These are phyloP conservation scores for Citrus maxima DNA, from an alignment of 345 rosid species.

Conservation along the genomic window DNA sequence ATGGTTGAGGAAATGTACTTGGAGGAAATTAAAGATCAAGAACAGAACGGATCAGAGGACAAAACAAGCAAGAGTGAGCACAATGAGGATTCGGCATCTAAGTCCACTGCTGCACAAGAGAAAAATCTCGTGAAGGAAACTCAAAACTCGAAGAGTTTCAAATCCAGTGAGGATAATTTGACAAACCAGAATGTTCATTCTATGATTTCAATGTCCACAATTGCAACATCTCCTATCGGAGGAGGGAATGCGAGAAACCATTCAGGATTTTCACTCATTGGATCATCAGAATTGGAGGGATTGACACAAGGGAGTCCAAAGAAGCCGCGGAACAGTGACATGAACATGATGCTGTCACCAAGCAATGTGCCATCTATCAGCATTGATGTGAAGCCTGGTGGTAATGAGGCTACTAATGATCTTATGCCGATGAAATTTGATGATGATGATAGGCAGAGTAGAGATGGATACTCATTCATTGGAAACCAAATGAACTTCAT, in stretches of 20 bases:
- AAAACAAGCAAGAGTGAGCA: conserved; percentile 57
- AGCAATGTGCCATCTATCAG: conserved; percentile 37
- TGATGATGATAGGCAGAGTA: conserved; percentile 47
- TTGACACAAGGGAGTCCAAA: conserved; percentile 79
- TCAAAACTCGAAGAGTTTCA: conserved; percentile 28
- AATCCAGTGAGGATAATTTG: conserved; percentile 26
- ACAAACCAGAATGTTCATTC: conserved; percentile 34
- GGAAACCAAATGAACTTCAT: conserved; percentile 64
- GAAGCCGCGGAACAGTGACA: conserved; percentile 51
- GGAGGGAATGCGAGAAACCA: conserved; percentile 42
- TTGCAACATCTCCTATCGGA: conserved; percentile 44
- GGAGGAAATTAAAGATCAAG: conserved; percentile 86
- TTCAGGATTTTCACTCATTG: conserved; percentile 55
- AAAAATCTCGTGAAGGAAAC: conserved; percentile 36
- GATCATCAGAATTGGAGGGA: conserved; percentile 71
- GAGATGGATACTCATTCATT: conserved; percentile 80
- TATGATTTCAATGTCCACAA: conserved; percentile 45
- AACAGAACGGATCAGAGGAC: conserved; percentile 58
- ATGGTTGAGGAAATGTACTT: conserved; percentile 98
- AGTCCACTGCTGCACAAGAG: conserved; percentile 48
- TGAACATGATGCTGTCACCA: conserved; percentile 53
- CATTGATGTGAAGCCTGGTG: conserved; percentile 46
- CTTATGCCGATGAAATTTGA: conserved; percentile 56
- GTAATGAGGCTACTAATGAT: conserved; percentile 39
- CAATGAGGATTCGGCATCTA: conserved; percentile 60